Evolutionary conservation across 2,329 filamentous ascomycete species (phyloP), one percentile per base, ranked within the genome.

Genomic region (Nigrospora sphaerica): DNA sequence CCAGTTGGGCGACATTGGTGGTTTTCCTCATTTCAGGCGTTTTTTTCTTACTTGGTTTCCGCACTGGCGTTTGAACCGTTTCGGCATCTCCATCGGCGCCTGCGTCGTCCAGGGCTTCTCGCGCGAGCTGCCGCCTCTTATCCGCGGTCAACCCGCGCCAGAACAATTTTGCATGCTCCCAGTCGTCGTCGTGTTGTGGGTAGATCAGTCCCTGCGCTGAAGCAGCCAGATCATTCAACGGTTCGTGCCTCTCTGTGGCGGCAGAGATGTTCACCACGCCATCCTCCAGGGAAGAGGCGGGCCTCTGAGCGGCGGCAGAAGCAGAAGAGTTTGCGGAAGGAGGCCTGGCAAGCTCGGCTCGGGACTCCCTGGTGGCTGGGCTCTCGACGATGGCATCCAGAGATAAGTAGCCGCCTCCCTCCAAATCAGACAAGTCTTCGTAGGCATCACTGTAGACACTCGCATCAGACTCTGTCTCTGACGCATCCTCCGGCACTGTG

Each of bases 391-490:
- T 78, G 12, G 86, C 86, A 62, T 90, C 77, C 9, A 91, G 71
- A 5, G 85, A 90, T 57, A 81, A 72, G 56, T 88, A 91, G 0
- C 83, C 86, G 40, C 78, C 77, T 2, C 75, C 77, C 35, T 85
- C 82, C 4, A 73, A 58, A 13, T 88, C 82, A 0, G 78, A 79
- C 0, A 85, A 68, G 49, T 89, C 84, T 63, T 91, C 87, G 45
- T 84, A 84, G 1, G 86, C 86, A 63, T 91, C 87, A 52, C 83
- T 88, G 59, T 88, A 91, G 19, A 87, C 74, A 42, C 68, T 70
- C 13, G 67, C 67, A 46, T 81, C 78, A 4, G 69, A 59, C 12
- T 61, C 58, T 11, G 58, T 53, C 1, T 55, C 56, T 16, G 52
- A 60, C 6, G 63, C 68, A n/a, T 76, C 69, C 1, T 69, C 61